phyloP scores from a whole-genome alignment of 1,139 yeast species.

The Petasospora fabianii region DNA sequence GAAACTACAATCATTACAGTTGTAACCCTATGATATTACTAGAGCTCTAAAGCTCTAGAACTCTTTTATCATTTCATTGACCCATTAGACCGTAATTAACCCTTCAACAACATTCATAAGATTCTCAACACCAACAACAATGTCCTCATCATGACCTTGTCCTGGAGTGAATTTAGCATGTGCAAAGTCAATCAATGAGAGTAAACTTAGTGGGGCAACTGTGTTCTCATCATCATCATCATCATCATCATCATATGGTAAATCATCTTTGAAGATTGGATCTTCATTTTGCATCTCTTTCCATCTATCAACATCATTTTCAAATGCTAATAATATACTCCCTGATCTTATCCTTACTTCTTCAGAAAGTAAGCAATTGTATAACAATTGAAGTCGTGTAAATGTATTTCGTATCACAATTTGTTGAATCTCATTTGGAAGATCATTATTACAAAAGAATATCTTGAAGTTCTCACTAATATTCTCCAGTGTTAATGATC shows the following conservation, averaged over 20 bases:
- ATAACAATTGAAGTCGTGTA: slow-evolving; percentile 58
- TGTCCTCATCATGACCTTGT: slow-evolving; percentile 67
- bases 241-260: slow-evolving; percentile 30
- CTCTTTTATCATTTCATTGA: too few relatives aligned
- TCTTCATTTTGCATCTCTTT: slow-evolving; percentile 35
- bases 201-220: slow-evolving; percentile 34
- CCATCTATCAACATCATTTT: slow-evolving; percentile 59
- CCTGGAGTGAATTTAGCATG: slow-evolving; percentile 68
- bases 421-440: slow-evolving; percentile 31
- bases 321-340: slow-evolving; percentile 71
- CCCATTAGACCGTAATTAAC: neutral
- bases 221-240: slow-evolving; percentile 33
- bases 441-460: slow-evolving; percentile 44
- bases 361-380: slow-evolving; percentile 55
- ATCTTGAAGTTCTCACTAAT: slow-evolving; percentile 46
- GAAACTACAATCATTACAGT: too few relatives aligned
- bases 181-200: slow-evolving; percentile 84
- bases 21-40: too few relatives aligned
- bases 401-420: slow-evolving; percentile 41
- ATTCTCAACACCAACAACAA: slow-evolving; percentile 63
- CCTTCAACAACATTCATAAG: slow-evolving; percentile 33
- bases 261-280: slow-evolving; percentile 38
- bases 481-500: slow-evolving; percentile 45
- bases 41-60: too few relatives aligned
- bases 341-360: slow-evolving; percentile 72